These are phyloP conservation scores for Colletotrichum liaoningense DNA, from an alignment of 2,329 filamentous ascomycete species.

Conservation along the genomic window DNA sequence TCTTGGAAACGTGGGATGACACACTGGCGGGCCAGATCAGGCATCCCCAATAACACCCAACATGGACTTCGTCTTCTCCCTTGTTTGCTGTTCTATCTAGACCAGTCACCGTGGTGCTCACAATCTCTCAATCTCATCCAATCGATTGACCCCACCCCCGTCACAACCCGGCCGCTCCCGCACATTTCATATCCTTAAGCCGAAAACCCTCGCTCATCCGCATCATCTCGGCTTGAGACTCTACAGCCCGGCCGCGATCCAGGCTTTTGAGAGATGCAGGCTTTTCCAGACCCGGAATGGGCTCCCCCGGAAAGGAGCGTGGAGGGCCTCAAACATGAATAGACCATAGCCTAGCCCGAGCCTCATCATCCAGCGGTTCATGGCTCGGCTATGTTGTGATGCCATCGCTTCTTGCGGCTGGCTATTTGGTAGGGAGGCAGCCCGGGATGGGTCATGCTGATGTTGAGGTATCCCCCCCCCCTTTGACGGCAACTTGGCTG, in stretches of 20 bases:
- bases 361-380: neutral
- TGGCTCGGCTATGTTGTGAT: constrained; percentile 3
- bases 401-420: neutral
- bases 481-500: neutral
- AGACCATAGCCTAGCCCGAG: neutral
- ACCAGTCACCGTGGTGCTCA: neutral
- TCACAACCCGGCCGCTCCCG: constrained; percentile 28
- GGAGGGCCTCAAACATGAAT: neutral
- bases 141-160: neutral
- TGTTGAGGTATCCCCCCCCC: neutral
- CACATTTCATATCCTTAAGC: neutral
- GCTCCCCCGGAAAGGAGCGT: neutral
- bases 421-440: neutral
- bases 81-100: neutral
- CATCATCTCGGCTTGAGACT: constrained; percentile 1
- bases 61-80: neutral
- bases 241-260: neutral
- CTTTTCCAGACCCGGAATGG: neutral
- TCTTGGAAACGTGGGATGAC: neutral
- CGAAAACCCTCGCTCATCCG: constrained; percentile 11
- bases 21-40: neutral
- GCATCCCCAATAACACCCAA: neutral
- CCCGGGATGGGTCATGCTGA: neutral
- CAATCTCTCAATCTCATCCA: constrained; percentile 1
- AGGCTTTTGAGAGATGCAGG: neutral